Evolutionary conservation across 176 grass and related monocot species (phyloP).

Genomic region (Cymbopogon citratus): DNA sequence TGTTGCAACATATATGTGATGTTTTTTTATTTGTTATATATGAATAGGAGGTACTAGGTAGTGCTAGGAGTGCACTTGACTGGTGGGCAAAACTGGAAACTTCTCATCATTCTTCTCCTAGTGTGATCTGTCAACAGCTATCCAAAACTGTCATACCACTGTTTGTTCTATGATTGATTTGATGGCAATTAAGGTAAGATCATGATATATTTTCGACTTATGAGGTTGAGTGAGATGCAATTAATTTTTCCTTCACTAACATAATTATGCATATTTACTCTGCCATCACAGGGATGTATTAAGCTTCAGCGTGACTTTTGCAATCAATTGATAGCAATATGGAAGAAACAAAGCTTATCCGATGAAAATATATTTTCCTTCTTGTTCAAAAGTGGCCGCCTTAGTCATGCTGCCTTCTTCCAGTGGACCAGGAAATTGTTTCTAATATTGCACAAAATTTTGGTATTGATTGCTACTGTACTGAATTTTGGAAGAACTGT

Average conservation of each 20-base stretch:
- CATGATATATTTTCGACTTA: not conserved
- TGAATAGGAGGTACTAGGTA: too few species aligned
- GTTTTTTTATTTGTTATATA: too few species aligned
- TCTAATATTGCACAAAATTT: slow-evolving; percentile 38
- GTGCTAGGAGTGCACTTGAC: too few species aligned
- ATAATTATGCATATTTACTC: slow-evolving; percentile 25
- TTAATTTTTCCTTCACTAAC: slow-evolving; percentile 2
- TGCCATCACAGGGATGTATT: slow-evolving; percentile 59
- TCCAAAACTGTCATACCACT: slow-evolving; percentile 39
- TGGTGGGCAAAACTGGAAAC: too few species aligned
- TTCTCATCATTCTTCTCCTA: slow-evolving; percentile 25
- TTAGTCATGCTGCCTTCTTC: slow-evolving; percentile 70
- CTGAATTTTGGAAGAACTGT: slow-evolving; percentile 65
- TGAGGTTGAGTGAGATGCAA: not conserved
- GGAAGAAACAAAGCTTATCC: slow-evolving; percentile 46
- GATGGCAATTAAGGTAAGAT: slow-evolving; percentile 63
- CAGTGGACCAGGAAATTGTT: slow-evolving; percentile 52
- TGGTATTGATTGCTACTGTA: slow-evolving; percentile 36
- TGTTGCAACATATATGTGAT: too few species aligned
- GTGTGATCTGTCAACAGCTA: slow-evolving; percentile 23
- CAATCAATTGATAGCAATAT: slow-evolving; percentile 58
- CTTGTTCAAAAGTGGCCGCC: slow-evolving; percentile 52
- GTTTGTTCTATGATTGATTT: slow-evolving; percentile 85
- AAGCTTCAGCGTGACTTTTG: slow-evolving; percentile 66
- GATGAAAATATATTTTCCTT: slow-evolving; percentile 53